Conservation (phyloP, 768 basidiomycete species). For the Boletus subcaerulescens region DNA sequence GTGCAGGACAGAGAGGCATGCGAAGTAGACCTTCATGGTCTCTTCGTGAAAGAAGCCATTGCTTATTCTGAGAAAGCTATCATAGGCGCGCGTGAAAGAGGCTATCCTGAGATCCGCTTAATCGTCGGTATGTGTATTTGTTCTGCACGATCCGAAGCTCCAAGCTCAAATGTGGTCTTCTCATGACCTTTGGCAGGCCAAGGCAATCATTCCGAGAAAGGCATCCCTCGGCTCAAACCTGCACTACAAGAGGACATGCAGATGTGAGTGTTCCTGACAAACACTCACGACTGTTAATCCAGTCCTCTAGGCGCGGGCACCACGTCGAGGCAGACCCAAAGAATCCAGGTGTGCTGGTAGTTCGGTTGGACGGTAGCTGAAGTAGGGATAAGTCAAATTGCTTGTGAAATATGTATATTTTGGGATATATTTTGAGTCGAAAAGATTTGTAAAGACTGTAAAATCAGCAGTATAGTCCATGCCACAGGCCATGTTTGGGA, state of each 20-base stretch:
- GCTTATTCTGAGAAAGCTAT: slow-evolving; percentile 68
- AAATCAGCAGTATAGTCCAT: no score
- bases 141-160: not conserved
- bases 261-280: slow-evolving; percentile 44
- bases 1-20: slow-evolving; percentile 57
- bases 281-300: not conserved
- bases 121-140: slow-evolving; percentile 70
- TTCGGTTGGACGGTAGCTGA: slow-evolving; percentile 35
- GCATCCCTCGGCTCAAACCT: slow-evolving; percentile 82
- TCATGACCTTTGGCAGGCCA: slow-evolving; percentile 51
- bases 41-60: slow-evolving; percentile 92
- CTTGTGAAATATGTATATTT: not conserved
- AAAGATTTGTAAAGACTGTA: not conserved
- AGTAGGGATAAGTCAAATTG: no score
- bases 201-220: slow-evolving; percentile 79
- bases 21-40: slow-evolving; percentile 86
- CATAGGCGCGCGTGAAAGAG: slow-evolving; percentile 55
- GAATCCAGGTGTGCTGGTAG: slow-evolving; percentile 83
- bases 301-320: slow-evolving; percentile 56
- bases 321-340: slow-evolving; percentile 70
- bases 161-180: not conserved
- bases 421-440: not conserved
- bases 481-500: no score
- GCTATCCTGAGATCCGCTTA: slow-evolving; percentile 62
- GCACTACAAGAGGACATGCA: slow-evolving; percentile 82